Evolutionary conservation across 2,329 filamentous ascomycete species (phyloP), one percentile per base, ranked within the genome.

Genomic region (Colletotrichum sp.): DNA sequence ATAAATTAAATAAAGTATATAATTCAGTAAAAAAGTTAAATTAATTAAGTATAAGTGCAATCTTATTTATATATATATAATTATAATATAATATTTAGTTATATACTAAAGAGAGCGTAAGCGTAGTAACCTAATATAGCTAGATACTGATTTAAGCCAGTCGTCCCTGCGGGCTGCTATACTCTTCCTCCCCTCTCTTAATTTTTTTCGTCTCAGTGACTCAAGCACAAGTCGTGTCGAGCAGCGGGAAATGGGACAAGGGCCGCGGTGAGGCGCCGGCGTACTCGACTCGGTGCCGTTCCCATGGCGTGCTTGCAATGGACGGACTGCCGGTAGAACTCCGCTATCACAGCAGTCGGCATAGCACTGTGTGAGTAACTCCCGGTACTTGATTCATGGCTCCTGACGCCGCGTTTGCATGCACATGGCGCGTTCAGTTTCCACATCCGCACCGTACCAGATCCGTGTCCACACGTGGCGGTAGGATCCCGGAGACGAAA

Each of bases 321-420:
- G 32, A 66, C 60, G 60, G 67, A 74, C 71, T 74, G 32, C 70
- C 71, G 60, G 71, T 25, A 36, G 32, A 66, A 39, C 60, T 71
- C 71, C 71, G 67, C 58, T 34, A 22, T 34, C 48, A 18, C 12
- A 55, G 25, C 8, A 32, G 64, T n/a, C 18, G 28, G 32, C 56
- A 32, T 22, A 22, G 28, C 36, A 70, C 71, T 73, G 71, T 73
- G 58, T 36, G 56, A 56, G 39, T 25, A 52, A 36, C 15, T 12
- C 22, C 56, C 18, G 39, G 30, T 62, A 55, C 55, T 62, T n/a
- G 13, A 55, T 25, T 52, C 43, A 52, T 52, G n/a, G 43, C 43
- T 52, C 12, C 43, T 30, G 6, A 22, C 28, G 18, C 27, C 58
- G 30, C 18, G 8, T 34, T n/a, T 62, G 27, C 58, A n/a, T 52